A percentile compares a stretch with the other conserved stretches of the same genome.
These are phyloP conservation scores for Scenedesmus sp. DNA, from an alignment of 163 green algal genomes.

Conservation along the genomic window DNA sequence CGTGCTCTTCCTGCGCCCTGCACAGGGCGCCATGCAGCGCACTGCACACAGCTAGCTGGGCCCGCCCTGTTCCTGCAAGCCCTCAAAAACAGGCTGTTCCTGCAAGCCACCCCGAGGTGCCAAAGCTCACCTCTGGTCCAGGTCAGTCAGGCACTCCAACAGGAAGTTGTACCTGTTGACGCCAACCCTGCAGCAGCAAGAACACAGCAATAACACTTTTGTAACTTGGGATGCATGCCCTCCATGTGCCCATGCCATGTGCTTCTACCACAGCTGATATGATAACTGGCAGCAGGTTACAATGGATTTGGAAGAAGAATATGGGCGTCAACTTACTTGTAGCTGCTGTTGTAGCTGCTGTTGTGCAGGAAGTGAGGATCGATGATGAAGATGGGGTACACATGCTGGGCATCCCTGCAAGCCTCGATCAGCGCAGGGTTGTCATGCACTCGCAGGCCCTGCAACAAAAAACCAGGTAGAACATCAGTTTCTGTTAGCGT, in stretches of 20 bases:
- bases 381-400: slow-evolving; percentile 94
- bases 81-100: not conserved
- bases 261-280: slow-evolving; percentile 9
- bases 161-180: slow-evolving; percentile 94
- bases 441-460: slow-evolving; percentile 95
- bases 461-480: not conserved
- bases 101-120: not conserved
- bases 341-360: slow-evolving; percentile 29
- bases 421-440: slow-evolving; percentile 92
- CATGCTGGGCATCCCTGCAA: slow-evolving; percentile 56
- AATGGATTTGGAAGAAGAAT: too few species aligned
- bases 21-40: too few species aligned
- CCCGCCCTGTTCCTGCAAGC: not conserved
- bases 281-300: not conserved
- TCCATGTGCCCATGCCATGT: not conserved
- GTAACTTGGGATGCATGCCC: too few species aligned
- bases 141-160: slow-evolving; percentile 89
- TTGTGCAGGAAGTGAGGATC: slow-evolving; percentile 85
- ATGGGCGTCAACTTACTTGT: slow-evolving; percentile 30
- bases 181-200: slow-evolving; percentile 69
- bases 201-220: not conserved
- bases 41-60: not conserved
- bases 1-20: too few species aligned
- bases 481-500: not conserved
- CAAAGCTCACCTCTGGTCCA: slow-evolving; percentile 76